phyloP scores from a whole-genome alignment of 2,329 filamentous ascomycete genomes.

The Acrocalymma vagum region DNA sequence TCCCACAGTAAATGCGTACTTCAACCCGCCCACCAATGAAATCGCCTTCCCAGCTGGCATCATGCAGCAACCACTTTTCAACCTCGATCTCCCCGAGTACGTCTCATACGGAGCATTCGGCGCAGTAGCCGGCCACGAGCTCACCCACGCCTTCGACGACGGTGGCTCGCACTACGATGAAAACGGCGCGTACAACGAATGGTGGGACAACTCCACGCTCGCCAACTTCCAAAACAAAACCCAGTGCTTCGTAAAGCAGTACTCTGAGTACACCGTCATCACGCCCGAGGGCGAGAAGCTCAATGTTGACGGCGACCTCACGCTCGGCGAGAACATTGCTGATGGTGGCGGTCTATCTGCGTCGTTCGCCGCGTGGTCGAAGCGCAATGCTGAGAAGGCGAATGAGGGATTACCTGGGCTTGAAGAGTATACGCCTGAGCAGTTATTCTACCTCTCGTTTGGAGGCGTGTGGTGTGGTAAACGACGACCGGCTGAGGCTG shows the following conservation, averaged over 20 bases:
- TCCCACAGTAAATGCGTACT: constrained; percentile 67
- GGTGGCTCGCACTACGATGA: constrained; percentile 69
- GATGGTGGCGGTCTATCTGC: constrained; percentile 71
- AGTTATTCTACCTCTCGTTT: constrained; percentile 72
- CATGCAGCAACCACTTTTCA: constrained; percentile 71
- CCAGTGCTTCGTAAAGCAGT: constrained; percentile 72
- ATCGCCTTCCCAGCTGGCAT: constrained; percentile 73
- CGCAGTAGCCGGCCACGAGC: constrained; percentile 70
- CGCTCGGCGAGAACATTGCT: constrained; percentile 73
- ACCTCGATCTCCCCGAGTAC: constrained; percentile 67
- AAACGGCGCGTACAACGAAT: constrained; percentile 68
- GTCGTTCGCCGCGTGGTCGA: constrained; percentile 70
- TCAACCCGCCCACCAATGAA: constrained; percentile 67
- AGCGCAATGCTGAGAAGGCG: constrained; percentile 58
- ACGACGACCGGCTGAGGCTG: constrained; percentile 64
- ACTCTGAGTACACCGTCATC: constrained; percentile 64
- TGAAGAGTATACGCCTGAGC: constrained; percentile 67
- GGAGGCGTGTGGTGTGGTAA: constrained; percentile 70
- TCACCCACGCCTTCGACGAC: constrained; percentile 73
- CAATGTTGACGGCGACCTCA: constrained; percentile 68
- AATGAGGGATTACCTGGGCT: constrained; percentile 64
- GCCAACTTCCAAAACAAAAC: constrained; percentile 64
- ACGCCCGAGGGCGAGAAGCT: constrained; percentile 63
- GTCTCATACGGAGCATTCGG: constrained; percentile 73
- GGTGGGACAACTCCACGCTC: constrained; percentile 70